phyloP scores from a whole-genome alignment of 768 basidiomycete species.

The Leccinum disarticulatum region DNA sequence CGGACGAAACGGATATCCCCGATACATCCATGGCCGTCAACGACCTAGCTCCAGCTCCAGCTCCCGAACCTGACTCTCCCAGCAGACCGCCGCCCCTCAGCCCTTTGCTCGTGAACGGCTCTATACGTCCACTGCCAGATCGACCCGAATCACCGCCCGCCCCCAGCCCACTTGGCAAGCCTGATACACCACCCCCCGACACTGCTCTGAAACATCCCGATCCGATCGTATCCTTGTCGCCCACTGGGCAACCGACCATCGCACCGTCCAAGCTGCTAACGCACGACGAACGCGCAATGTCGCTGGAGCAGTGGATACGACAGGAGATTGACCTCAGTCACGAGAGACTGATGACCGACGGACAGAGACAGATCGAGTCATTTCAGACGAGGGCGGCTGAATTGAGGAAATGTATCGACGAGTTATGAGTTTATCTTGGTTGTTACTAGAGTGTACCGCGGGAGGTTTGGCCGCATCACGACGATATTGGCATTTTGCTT shows the following conservation, averaged over 20 bases:
- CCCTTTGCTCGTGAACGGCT: not conserved
- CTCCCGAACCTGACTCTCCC: not conserved
- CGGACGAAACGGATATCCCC: not conserved
- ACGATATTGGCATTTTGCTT: not conserved
- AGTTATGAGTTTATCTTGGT: conserved; percentile 21
- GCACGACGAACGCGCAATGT: conserved; percentile 66
- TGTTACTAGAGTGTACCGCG: not conserved
- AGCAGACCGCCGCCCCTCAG: not conserved
- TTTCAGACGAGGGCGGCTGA: conserved; percentile 49
- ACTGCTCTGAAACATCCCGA: conserved; percentile 1
- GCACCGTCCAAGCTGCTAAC: conserved; percentile 20
- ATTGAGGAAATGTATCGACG: conserved; percentile 37
- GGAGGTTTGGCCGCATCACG: no score
- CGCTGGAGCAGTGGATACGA: conserved; percentile 81
- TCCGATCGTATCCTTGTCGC: conserved; percentile 16
- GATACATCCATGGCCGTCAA: conserved; percentile 3
- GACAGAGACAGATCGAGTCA: conserved; percentile 45
- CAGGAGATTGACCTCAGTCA: conserved; percentile 71
- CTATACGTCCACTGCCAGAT: conserved; percentile 2
- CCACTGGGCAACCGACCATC: conserved; percentile 12
- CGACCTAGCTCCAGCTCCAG: not conserved
- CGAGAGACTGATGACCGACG: conserved; percentile 55
- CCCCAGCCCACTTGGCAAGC: conserved; percentile 2
- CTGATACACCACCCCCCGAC: not conserved
- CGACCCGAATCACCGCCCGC: not conserved